Evolutionary conservation across 1,284 basidiomycete genomes (phyloP).

Genomic region (Apiotrichum porosum): DNA sequence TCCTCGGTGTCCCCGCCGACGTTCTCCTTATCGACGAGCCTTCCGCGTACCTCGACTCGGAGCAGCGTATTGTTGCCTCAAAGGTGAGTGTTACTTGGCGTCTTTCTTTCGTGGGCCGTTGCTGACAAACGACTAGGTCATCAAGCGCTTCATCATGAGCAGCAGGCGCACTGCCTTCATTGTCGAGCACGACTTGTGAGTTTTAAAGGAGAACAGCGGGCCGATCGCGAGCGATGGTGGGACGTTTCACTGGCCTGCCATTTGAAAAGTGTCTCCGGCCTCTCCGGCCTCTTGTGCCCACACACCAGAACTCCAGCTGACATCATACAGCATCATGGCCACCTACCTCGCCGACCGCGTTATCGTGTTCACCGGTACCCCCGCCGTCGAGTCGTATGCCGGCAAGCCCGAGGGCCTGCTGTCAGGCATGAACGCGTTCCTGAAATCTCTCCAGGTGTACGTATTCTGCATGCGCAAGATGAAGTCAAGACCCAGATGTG

Average conservation of each 20-base stretch:
- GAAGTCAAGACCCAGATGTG: no score
- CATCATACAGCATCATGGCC: slow-evolving; percentile 60
- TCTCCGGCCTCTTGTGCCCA: no score
- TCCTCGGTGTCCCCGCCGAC: slow-evolving; percentile 71
- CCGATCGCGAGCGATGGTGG: no score
- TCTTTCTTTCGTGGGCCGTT: no score
- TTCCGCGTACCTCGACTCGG: slow-evolving; percentile 71
- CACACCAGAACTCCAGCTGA: no score
- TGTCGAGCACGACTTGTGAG: slow-evolving; percentile 41
- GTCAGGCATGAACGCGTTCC: slow-evolving; percentile 58
- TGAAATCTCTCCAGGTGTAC: slow-evolving; percentile 87
- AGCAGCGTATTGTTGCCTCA: slow-evolving; percentile 94
- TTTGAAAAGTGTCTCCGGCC: no score
- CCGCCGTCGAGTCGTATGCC: slow-evolving; percentile 74
- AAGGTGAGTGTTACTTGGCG: no score
- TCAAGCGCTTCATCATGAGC: slow-evolving; percentile 92
- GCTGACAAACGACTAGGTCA: no score
- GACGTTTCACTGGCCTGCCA: not conserved
- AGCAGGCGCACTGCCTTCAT: slow-evolving; percentile 95
- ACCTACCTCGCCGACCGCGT: slow-evolving; percentile 96
- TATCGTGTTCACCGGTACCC: slow-evolving; percentile 86
- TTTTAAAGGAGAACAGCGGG: no score
- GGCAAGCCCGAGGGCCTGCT: slow-evolving; percentile 53
- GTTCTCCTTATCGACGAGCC: slow-evolving; percentile 70
- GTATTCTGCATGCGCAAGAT: no score